A percentile compares a stretch with the other conserved stretches of the same genome.
These are phyloP conservation scores for Colletotrichum australisinense DNA, from an alignment of 2,329 filamentous ascomycete species.

Conservation along the genomic window DNA sequence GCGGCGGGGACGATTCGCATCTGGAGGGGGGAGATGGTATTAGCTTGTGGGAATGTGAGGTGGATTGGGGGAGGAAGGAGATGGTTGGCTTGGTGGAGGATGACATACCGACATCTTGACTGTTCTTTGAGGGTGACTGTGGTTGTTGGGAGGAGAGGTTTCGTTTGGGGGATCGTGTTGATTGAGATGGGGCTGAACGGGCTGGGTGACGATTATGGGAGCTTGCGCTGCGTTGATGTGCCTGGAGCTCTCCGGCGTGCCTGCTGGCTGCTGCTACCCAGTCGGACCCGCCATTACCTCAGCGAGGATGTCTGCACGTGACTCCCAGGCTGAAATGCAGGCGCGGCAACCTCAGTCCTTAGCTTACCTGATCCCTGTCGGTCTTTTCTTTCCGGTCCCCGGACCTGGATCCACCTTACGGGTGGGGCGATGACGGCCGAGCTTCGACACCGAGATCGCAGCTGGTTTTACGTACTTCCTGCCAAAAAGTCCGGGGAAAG, in stretches of 20 bases:
- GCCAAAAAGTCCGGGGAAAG: constrained; percentile 32
- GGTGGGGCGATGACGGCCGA: constrained; percentile 28
- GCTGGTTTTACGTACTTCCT: constrained; percentile 11
- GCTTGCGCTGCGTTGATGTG: constrained; percentile 36
- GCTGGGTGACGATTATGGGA: constrained; percentile 18
- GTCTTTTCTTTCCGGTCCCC: constrained; percentile 6
- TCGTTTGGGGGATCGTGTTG: not conserved
- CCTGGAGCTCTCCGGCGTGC: constrained; percentile 34
- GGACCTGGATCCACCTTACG: not conserved
- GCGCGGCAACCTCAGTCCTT: constrained; percentile 8
- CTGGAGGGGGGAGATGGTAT: constrained; percentile 29
- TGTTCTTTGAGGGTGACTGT: not conserved
- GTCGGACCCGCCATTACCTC: constrained; percentile 18
- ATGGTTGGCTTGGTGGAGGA: too few species aligned
- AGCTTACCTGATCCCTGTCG: constrained; percentile 18
- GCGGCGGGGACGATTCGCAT: constrained; percentile 88
- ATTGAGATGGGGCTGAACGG: constrained; percentile 15
- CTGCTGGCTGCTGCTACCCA: not conserved
- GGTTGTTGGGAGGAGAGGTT: not conserved
- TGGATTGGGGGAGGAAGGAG: too few species aligned
- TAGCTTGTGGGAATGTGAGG: too few species aligned
- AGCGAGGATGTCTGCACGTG: constrained; percentile 13
- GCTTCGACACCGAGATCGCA: constrained; percentile 31
- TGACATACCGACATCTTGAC: constrained; percentile 60
- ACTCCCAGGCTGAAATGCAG: constrained; percentile 31